A percentile compares a stretch with the other conserved stretches of the same genome.
These are phyloP conservation scores for Candolleomyces aberdarensis DNA, from an alignment of 768 basidiomycete genomes.

Conservation along the genomic window DNA sequence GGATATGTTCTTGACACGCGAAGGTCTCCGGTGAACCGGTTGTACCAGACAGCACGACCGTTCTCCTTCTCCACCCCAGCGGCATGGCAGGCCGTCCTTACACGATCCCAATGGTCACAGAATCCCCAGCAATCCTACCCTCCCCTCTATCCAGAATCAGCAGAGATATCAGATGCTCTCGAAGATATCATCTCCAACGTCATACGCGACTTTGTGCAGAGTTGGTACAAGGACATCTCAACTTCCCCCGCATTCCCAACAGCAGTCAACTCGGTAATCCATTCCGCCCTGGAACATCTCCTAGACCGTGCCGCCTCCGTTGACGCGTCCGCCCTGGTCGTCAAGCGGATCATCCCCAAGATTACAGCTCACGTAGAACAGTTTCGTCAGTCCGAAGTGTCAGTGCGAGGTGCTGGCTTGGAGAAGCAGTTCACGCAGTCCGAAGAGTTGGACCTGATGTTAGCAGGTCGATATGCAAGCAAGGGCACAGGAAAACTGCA, in stretches of 20 bases:
- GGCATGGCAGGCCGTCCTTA: conserved; percentile 90
- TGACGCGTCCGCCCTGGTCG: conserved; percentile 74
- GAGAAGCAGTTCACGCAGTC: conserved; percentile 84
- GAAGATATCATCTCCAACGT: conserved; percentile 81
- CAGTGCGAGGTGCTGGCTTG: conserved; percentile 76
- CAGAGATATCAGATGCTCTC: conserved; percentile 64
- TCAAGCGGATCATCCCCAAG: conserved; percentile 84
- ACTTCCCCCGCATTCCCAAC: conserved; percentile 85
- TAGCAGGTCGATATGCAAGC: conserved; percentile 78
- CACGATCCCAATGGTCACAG: conserved; percentile 87
- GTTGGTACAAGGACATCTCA: conserved; percentile 88
- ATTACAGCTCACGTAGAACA: conserved; percentile 87
- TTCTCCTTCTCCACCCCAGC: conserved; percentile 89
- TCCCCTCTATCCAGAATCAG: conserved; percentile 61
- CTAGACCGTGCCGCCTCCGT: conserved; percentile 52
- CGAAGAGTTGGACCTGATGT: conserved; percentile 82
- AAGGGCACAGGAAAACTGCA: conserved; percentile 69
- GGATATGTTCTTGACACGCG: conserved; percentile 57
- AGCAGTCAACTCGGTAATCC: conserved; percentile 74
- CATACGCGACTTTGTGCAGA: conserved; percentile 81
- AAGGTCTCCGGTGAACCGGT: conserved; percentile 24
- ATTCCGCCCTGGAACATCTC: conserved; percentile 59
- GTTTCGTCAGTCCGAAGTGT: conserved; percentile 86
- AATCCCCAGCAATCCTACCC: conserved; percentile 64
- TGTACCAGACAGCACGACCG: conserved; percentile 64